phyloP scores from a whole-genome alignment of 2,329 filamentous ascomycete species.

The Passalora sequoiae region DNA sequence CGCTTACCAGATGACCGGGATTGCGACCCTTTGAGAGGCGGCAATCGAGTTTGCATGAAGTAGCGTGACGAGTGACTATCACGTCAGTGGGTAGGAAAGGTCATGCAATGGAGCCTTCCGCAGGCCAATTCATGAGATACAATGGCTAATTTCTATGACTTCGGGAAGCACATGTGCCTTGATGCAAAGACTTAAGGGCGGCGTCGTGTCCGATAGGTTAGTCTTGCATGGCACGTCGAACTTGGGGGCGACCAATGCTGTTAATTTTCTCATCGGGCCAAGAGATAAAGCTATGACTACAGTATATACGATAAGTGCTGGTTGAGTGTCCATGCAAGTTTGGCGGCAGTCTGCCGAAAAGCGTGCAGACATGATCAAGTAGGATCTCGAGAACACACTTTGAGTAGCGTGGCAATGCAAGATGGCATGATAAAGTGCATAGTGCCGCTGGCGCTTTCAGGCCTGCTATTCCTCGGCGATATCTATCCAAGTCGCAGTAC shows the following conservation, averaged over 20 bases:
- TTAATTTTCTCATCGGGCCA: slow-evolving; percentile 48
- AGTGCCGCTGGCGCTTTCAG: no score
- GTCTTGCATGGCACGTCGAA: slow-evolving; percentile 7
- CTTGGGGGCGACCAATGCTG: slow-evolving; percentile 23
- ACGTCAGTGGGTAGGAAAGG: slow-evolving; percentile 39
- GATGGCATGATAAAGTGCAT: no score
- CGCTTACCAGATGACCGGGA: slow-evolving; percentile 8
- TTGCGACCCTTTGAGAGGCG: slow-evolving; percentile 15
- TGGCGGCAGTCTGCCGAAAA: slow-evolving; percentile 12
- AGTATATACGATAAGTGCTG: slow-evolving; percentile 23
- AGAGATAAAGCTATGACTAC: slow-evolving; percentile 18
- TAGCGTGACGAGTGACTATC: slow-evolving; percentile 30
- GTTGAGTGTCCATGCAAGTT: no score
- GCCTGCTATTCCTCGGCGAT: no score
- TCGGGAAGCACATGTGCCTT: slow-evolving; percentile 39
- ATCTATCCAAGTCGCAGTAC: no score
- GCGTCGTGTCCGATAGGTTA: slow-evolving; percentile 7
- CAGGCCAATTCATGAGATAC: no score
- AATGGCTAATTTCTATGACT: no score
- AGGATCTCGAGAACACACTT: slow-evolving; percentile 6
- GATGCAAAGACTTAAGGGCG: slow-evolving; percentile 12
- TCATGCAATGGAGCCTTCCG: no score
- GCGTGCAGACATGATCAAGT: slow-evolving; percentile 12
- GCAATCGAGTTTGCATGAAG: slow-evolving; percentile 18
- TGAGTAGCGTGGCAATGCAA: no score